Conservation (phyloP, 345 rosid genomes). For the Gossypium arboreum region DNA sequence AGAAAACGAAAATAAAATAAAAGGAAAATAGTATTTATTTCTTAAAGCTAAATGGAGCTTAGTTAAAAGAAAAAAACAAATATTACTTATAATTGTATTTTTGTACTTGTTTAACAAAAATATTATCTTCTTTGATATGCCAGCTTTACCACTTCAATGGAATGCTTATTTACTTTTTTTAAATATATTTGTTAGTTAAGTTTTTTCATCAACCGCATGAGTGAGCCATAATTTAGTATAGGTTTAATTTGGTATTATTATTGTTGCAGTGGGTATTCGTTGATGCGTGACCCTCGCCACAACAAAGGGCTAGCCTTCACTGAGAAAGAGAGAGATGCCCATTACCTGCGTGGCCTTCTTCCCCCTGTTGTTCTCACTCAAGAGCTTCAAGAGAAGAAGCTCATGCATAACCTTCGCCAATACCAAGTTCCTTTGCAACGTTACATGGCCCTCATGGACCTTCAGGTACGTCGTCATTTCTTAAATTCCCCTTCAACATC, state of each 20-base stretch:
- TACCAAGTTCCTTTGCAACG: slow-evolving; percentile 84
- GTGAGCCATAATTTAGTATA: too few species aligned
- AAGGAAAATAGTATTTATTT: too few species aligned
- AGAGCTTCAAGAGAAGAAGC: slow-evolving; percentile 77
- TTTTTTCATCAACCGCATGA: too few species aligned
- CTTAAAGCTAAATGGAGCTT: too few species aligned
- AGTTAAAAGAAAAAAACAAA: too few species aligned
- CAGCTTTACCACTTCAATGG: too few species aligned
- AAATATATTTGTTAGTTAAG: too few species aligned
- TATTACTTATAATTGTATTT: too few species aligned
- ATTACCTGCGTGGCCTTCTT: slow-evolving; percentile 87
- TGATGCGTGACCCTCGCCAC: slow-evolving; percentile 87
- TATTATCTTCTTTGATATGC: too few species aligned
- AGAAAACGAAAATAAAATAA: too few species aligned
- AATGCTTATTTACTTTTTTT: too few species aligned
- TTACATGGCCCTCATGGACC: slow-evolving; percentile 95
- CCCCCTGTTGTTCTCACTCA: slow-evolving; percentile 75
- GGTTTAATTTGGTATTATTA: background rate
- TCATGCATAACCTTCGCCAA: slow-evolving; percentile 78
- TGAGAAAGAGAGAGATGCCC: slow-evolving; percentile 87
- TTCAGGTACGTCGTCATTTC: slow-evolving; percentile 51
- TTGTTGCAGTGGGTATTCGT: slow-evolving; percentile 62
- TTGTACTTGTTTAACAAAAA: too few species aligned
- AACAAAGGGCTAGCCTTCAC: slow-evolving; percentile 90
- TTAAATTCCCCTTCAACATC: background rate